Evolutionary conservation across 2,329 filamentous ascomycete species (phyloP).

Genomic region (Dothideomycetes sp.): DNA sequence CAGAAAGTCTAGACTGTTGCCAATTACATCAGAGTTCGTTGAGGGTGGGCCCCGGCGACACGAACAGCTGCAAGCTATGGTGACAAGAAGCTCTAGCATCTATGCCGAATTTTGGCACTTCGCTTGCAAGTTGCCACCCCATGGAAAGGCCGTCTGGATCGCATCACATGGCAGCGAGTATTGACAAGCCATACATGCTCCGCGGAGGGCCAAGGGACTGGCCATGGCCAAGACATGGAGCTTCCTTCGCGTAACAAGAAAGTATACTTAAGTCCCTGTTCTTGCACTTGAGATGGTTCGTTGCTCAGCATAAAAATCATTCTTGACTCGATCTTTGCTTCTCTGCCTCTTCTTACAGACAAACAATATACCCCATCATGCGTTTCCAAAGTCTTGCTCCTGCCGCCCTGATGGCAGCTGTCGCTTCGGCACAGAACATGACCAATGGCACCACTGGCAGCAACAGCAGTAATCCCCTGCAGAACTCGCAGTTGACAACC

Average conservation of each 20-base stretch:
- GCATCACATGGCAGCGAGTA: too few relatives aligned
- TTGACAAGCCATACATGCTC: constrained; percentile 11
- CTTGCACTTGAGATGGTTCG: neutral
- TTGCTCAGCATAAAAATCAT: too few relatives aligned
- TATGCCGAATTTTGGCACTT: neutral
- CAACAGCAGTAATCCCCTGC: constrained; percentile 1
- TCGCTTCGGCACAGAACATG: constrained; percentile 8
- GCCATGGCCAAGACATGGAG: too few relatives aligned
- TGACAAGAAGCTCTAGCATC: neutral
- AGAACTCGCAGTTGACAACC: constrained; percentile 7
- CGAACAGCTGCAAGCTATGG: neutral
- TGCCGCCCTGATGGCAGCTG: constrained; percentile 8
- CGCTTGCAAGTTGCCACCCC: constrained; percentile 7
- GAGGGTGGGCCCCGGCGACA: too few relatives aligned
- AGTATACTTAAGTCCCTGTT: constrained; percentile 8
- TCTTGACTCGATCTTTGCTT: too few relatives aligned
- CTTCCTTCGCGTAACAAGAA: too few relatives aligned
- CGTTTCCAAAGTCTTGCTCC: constrained; percentile 9
- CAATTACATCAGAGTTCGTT: too few relatives aligned
- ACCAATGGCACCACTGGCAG: neutral
- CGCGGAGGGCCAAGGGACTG: constrained; percentile 5
- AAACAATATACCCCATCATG: constrained; percentile 3
- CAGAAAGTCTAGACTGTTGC: too few relatives aligned
- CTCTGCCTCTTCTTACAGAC: too few relatives aligned
- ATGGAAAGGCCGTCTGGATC: too few relatives aligned